Conservation (phyloP, 805 yeast genomes). For the Zygoascus ofunaensis region DNA sequence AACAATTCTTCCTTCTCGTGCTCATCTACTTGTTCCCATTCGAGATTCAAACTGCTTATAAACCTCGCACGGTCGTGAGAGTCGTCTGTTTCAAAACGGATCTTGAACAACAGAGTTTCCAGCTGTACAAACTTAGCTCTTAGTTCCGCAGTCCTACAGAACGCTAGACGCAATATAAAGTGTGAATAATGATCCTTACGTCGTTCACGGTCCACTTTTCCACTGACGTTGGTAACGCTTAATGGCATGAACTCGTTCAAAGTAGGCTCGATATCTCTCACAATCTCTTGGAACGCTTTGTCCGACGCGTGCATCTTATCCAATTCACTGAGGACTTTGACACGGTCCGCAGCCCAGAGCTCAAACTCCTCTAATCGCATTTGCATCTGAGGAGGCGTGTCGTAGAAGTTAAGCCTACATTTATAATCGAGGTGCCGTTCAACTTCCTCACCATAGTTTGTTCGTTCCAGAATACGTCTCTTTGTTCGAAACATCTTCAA, state of each 20-base stretch:
- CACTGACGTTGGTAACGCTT: slow-evolving; percentile 28
- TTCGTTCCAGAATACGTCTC: slow-evolving; percentile 24
- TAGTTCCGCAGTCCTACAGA: slow-evolving; percentile 73
- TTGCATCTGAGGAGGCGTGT: slow-evolving; percentile 69
- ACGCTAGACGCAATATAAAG: slow-evolving; percentile 77
- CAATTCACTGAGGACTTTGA: slow-evolving; percentile 73
- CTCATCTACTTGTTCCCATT: slow-evolving; percentile 58
- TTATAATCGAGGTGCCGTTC: slow-evolving; percentile 35
- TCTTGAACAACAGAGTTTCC: slow-evolving; percentile 64
- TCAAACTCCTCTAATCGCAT: slow-evolving; percentile 90
- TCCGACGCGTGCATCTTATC: slow-evolving; percentile 66
- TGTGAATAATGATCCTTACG: slow-evolving; percentile 90
- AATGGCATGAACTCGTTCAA: slow-evolving; percentile 59
- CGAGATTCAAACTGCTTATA: slow-evolving; percentile 53
- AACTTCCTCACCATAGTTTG: slow-evolving; percentile 29
- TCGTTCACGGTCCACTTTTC: slow-evolving; percentile 41
- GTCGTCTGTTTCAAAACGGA: slow-evolving; percentile 59
- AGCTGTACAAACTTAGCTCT: slow-evolving; percentile 69
- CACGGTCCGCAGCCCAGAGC: slow-evolving; percentile 88
- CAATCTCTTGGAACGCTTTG: slow-evolving; percentile 55
- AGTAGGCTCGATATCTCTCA: slow-evolving; percentile 53
- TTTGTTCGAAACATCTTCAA: slow-evolving; percentile 25
- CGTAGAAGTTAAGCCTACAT: slow-evolving; percentile 65
- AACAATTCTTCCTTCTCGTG: slow-evolving; percentile 50
- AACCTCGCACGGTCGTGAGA: slow-evolving; percentile 61